phyloP scores from a whole-genome alignment of 208 protist genomes.

The Jaenimonas drosophilae region DNA sequence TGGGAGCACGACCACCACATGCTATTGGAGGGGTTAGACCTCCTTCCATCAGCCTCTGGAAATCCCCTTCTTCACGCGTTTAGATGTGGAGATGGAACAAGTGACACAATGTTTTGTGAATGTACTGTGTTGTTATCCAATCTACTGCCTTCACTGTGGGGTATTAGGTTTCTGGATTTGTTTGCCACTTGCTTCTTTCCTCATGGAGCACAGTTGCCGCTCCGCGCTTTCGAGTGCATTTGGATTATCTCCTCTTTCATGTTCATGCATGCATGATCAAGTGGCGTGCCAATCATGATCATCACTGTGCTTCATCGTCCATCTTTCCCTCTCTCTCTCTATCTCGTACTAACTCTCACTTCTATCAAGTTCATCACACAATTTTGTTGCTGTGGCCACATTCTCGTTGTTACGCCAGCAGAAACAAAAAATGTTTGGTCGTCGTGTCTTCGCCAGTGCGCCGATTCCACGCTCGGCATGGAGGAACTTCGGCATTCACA shows the following conservation, averaged over 20 bases:
- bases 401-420: constrained; percentile 10
- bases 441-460: constrained; percentile 71
- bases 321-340: constrained; percentile 6
- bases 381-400: constrained; percentile 1
- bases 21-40: no score
- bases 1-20: no score
- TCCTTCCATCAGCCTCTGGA: no score
- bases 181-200: no score
- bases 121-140: no score
- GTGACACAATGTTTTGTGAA: no score
- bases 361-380: constrained; percentile 2
- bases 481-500: constrained; percentile 59
- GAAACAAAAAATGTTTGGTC: constrained; percentile 50
- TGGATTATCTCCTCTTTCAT: not conserved
- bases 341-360: constrained; percentile 2
- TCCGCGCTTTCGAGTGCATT: not conserved
- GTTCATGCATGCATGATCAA: not conserved
- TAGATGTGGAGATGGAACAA: no score
- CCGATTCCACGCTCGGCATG: constrained; percentile 61
- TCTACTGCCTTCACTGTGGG: no score
- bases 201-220: no score
- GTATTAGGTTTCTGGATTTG: no score
- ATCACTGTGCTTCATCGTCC: not conserved
- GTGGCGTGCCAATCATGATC: not conserved
- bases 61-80: no score